These are phyloP conservation scores for Fusarium pseudograminearum DNA, from an alignment of 2,329 filamentous ascomycete genomes.

Conservation along the genomic window DNA sequence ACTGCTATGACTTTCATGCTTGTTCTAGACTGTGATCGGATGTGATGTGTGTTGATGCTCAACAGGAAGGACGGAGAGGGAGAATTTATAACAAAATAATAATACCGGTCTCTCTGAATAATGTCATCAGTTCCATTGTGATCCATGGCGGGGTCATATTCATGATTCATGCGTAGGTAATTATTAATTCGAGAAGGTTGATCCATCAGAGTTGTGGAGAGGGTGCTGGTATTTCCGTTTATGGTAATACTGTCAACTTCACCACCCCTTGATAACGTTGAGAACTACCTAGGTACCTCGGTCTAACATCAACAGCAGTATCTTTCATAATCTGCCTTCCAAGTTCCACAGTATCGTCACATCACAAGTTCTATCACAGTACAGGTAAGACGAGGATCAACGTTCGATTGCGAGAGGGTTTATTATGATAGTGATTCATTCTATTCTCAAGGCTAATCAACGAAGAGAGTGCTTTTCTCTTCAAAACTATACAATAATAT, in stretches of 20 bases:
- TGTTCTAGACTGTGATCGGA: too few species aligned
- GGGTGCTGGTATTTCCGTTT: slow-evolving; percentile 1
- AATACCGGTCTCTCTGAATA: not conserved
- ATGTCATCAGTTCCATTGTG: not conserved
- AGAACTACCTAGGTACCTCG: not conserved
- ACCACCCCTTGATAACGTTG: not conserved
- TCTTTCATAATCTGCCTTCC: accelerated
- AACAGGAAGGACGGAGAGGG: accelerated
- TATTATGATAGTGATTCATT: accelerated
- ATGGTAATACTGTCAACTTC: slow-evolving; percentile 14
- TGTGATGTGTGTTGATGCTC: accelerated
- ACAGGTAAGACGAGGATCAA: too few species aligned
- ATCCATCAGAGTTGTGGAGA: not conserved
- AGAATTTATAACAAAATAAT: too few species aligned
- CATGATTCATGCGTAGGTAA: not conserved
- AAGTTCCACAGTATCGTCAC: not conserved
- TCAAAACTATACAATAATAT: not conserved
- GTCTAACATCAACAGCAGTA: not conserved
- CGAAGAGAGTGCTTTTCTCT: not conserved
- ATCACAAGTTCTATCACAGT: too few species aligned
- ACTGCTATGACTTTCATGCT: slow-evolving; percentile 38
- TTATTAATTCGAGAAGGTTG: not conserved
- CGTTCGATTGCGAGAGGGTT: accelerated
- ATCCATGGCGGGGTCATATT: not conserved
- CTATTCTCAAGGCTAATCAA: not conserved